Conservation (phyloP, 257 asterid genomes). For the Osmanthus fragrans region DNA sequence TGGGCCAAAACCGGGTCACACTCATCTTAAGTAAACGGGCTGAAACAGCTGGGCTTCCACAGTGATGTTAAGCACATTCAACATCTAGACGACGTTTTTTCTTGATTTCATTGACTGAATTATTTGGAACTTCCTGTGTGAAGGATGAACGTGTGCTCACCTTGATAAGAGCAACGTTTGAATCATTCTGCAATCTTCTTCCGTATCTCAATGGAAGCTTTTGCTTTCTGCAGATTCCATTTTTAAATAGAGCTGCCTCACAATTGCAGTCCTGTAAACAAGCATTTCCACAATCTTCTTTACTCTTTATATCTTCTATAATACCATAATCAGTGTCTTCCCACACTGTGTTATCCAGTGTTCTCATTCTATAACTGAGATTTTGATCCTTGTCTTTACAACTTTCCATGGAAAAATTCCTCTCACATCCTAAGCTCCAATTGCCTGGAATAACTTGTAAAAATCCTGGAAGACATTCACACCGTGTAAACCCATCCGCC, state of each 20-base stretch:
- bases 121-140: too few species aligned
- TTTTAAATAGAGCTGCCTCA: slow-evolving; percentile 38
- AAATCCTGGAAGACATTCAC: slow-evolving; percentile 36
- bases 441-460: slow-evolving; percentile 15
- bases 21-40: too few species aligned
- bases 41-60: too few species aligned
- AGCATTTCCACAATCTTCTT: slow-evolving; percentile 30
- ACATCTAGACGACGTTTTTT: not conserved
- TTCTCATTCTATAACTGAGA: not conserved
- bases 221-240: slow-evolving; percentile 38
- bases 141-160: slow-evolving; percentile 31
- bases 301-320: not conserved
- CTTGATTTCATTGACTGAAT: too few species aligned
- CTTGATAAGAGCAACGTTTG: slow-evolving; percentile 37
- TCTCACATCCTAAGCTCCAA: slow-evolving; percentile 25
- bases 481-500: not conserved
- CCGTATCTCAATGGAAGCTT: slow-evolving; percentile 51
- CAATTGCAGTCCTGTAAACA: slow-evolving; percentile 43
- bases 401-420: slow-evolving; percentile 21
- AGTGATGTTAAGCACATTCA: too few species aligned
- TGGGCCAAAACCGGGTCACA: too few species aligned
- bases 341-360: slow-evolving; percentile 11
- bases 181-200: slow-evolving; percentile 4
- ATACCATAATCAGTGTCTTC: slow-evolving; percentile 11
- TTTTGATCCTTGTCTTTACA: slow-evolving; percentile 11